Base-by-base conservation (phyloP, 352 stramenopile species). In the Phytophthora chlamydospora region DNA sequence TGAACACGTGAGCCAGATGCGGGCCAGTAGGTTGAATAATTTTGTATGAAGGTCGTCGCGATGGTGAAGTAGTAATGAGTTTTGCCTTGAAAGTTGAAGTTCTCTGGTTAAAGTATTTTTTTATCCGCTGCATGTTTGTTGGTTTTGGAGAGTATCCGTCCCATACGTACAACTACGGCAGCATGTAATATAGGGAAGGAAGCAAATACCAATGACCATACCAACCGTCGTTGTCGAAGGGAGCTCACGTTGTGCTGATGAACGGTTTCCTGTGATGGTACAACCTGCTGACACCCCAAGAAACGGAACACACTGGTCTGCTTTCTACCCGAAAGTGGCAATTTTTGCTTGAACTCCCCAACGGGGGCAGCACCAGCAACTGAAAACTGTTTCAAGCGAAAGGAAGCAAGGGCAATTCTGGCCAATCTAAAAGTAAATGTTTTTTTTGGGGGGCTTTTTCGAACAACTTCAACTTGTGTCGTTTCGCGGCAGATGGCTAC, bases 241-340 rank as follows among this genome's bases (percentile, higher is more conserved):
- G 75, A 87, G 75, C 61, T 71, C 65, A 70, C 68, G 68, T 84
- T 86, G 77, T 82, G 61, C 75, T 76, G 56, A 89, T 89, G 80
- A 89, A 88, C 80, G 77, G 17, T 59, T 12, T 66, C 35, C 47
- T 75, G 80, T 89, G 80, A 89, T 71, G 80, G 80, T 77, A 76
- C 77, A 83, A 84, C 66, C 48, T 85, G 80, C 80, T 89, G 77
- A 88, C 80, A 88, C 77, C 79, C 79, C 73, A 87, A 73, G 75
- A 89, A 77, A 89, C 80, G 65, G 77, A 89, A 88, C 80, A 89
- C 80, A 83, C 17, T 52, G 12, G 74, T 84, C 77, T 74, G 64
- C 68, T 78, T 84, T 62, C 46, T 71, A 62, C 24, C 48, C 38
- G 49, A 49, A 83, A 84, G 62, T 58, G 64, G 80, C 80, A 89